Percentiles rank a stretch among this genome's conserved stretches.
Conservation (phyloP, 106 monocot species). For the Phalaenopsis aphrodite region DNA sequence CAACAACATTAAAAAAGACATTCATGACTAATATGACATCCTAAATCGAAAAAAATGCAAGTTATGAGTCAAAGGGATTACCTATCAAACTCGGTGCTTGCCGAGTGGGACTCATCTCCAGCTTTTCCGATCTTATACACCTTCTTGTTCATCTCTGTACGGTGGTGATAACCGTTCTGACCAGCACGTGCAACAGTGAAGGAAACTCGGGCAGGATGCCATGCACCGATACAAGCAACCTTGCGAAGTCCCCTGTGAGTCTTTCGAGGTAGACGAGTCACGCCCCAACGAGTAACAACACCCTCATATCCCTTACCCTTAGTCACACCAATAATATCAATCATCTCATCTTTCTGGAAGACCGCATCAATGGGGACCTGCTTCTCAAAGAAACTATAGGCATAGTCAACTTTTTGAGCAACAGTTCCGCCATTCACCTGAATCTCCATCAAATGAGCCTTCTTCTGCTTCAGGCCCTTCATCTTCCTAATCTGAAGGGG, state of each 20-base stretch:
- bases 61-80: not conserved
- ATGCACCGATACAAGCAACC: slow-evolving; percentile 70
- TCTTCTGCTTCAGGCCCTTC: slow-evolving; percentile 62
- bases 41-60: not conserved
- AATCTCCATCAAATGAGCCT: slow-evolving; percentile 67
- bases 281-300: slow-evolving; percentile 69
- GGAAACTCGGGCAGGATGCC: slow-evolving; percentile 71
- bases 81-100: slow-evolving; percentile 54
- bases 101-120: slow-evolving; percentile 45
- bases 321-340: slow-evolving; percentile 55
- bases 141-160: slow-evolving; percentile 68
- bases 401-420: slow-evolving; percentile 55
- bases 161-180: slow-evolving; percentile 74
- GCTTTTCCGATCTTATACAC: slow-evolving; percentile 50
- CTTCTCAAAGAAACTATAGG: slow-evolving; percentile 57
- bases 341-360: slow-evolving; percentile 68
- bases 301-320: slow-evolving; percentile 70
- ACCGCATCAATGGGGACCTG: slow-evolving; percentile 45
- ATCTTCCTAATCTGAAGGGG: slow-evolving; percentile 41
- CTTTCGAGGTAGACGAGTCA: slow-evolving; percentile 59
- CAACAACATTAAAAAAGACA: not conserved
- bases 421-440: slow-evolving; percentile 48
- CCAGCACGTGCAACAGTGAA: slow-evolving; percentile 62
- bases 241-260: slow-evolving; percentile 59
- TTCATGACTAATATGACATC: not conserved